phyloP scores from a whole-genome alignment of 495 filamentous ascomycete species.

The Barbatosphaeria neglecta region DNA sequence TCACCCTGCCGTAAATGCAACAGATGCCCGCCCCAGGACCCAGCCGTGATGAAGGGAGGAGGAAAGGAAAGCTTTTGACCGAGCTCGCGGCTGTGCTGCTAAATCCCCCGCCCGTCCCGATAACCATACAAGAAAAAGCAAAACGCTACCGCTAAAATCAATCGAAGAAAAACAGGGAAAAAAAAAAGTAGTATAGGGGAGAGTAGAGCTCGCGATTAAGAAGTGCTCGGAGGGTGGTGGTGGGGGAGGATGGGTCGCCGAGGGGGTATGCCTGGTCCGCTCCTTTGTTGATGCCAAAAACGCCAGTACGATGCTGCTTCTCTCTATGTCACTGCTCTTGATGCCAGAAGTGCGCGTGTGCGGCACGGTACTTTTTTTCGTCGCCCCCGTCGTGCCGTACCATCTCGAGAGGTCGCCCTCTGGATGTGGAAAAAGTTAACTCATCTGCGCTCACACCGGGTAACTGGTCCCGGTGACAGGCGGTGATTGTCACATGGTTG shows the following conservation, averaged over 20 bases:
- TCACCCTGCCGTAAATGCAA: constrained; percentile 37
- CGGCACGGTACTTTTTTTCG: constrained; percentile 11
- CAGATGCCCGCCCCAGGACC: constrained; percentile 33
- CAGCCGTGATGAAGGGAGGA: constrained; percentile 28
- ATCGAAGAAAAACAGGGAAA: constrained; percentile 11
- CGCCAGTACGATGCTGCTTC: not conserved
- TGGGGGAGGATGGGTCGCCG: not conserved
- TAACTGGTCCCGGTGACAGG: constrained; percentile 21
- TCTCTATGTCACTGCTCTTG: not conserved
- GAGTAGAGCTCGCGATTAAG: constrained; percentile 7
- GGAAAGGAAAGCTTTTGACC: constrained; percentile 25
- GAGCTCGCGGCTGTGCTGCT: constrained; percentile 28
- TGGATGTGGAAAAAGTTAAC: constrained; percentile 9
- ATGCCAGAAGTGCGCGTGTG: too few relatives aligned
- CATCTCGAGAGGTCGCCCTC: not conserved
- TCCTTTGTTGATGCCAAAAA: constrained; percentile 1
- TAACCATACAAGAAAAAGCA: constrained; percentile 10
- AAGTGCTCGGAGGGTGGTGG: not conserved
- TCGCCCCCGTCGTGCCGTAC: constrained; percentile 1
- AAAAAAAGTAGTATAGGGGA: constrained; percentile 1
- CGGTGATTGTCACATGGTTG: constrained; percentile 52
- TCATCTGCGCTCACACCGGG: constrained; percentile 29
- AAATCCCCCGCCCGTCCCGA: constrained; percentile 12
- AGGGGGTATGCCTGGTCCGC: not conserved
- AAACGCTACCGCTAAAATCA: constrained; percentile 30